Conservation (phyloP, 2,329 filamentous ascomycete genomes). For the Epichloe uncinata region DNA sequence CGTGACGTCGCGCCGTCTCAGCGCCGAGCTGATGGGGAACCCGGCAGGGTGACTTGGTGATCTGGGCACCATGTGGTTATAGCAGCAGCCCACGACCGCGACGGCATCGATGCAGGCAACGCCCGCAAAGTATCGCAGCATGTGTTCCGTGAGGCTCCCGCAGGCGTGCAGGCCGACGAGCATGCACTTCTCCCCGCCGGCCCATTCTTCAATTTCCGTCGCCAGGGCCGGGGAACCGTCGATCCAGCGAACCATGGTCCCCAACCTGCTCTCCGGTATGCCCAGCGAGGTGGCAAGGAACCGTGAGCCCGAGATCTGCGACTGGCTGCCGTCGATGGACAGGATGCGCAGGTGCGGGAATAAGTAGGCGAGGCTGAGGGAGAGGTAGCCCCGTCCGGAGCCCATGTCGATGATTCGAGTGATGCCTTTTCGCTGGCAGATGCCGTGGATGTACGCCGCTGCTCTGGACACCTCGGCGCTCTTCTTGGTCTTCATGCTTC, state of each 20-base stretch:
- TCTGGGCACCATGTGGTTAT: slow-evolving; percentile 18
- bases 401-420: slow-evolving; percentile 15
- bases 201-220: slow-evolving; percentile 15
- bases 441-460: slow-evolving; percentile 12
- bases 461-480: slow-evolving; percentile 17
- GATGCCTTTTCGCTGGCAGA: slow-evolving; percentile 13
- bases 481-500: slow-evolving; percentile 19
- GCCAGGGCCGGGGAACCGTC: slow-evolving; percentile 13
- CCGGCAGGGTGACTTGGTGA: slow-evolving; percentile 24
- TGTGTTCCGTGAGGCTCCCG: slow-evolving; percentile 20
- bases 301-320: slow-evolving; percentile 16
- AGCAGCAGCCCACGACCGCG: slow-evolving; percentile 19
- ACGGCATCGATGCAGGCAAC: slow-evolving; percentile 12
- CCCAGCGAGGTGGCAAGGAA: slow-evolving; percentile 11
- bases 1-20: slow-evolving; percentile 10
- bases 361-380: slow-evolving; percentile 15
- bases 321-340: slow-evolving; percentile 19
- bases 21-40: slow-evolving; percentile 23
- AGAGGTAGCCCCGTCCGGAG: slow-evolving; percentile 19
- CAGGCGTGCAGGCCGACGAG: slow-evolving; percentile 21
- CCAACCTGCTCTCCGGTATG: slow-evolving; percentile 11
- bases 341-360: slow-evolving; percentile 15
- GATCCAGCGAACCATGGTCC: slow-evolving; percentile 16
- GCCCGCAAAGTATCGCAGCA: slow-evolving; percentile 17
- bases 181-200: slow-evolving; percentile 15